Percentiles rank a stretch among this genome's conserved stretches.
Conservation (phyloP, 176 grass and related monocot genomes). For the Oryza coarctata region DNA sequence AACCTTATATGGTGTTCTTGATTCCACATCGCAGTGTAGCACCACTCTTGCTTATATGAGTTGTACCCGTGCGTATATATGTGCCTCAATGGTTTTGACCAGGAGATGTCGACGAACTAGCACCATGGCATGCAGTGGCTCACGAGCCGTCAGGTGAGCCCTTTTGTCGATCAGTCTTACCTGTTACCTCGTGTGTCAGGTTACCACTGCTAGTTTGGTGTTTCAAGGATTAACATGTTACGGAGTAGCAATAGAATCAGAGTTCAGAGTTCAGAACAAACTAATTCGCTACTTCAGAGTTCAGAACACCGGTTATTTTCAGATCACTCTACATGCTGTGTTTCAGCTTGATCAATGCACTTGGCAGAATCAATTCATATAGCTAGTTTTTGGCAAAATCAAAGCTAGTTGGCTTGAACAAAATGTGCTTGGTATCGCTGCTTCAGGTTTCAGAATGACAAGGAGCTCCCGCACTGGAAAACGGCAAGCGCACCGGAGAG, state of each 20-base stretch:
- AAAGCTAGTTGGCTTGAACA: no score
- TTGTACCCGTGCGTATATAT: constrained; percentile 5
- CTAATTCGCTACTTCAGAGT: not conserved
- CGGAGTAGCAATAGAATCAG: no score
- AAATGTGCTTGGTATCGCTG: not conserved
- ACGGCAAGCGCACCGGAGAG: constrained; percentile 27
- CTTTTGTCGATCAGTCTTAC: constrained; percentile 4
- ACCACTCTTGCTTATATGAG: constrained; percentile 54
- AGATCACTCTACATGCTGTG: no score
- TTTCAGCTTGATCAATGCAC: constrained; percentile 12
- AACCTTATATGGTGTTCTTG: constrained; percentile 6
- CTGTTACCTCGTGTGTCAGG: constrained; percentile 10
- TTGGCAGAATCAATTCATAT: not conserved
- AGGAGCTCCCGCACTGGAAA: constrained; percentile 38
- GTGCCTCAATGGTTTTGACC: constrained; percentile 4
- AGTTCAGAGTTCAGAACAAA: not conserved
- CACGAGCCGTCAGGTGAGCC: constrained; percentile 72
- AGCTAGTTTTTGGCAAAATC: no score
- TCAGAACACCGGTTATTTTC: not conserved
- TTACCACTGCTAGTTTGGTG: not conserved
- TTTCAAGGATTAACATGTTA: not conserved
- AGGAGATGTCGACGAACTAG: constrained; percentile 5
- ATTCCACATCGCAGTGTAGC: constrained; percentile 26
- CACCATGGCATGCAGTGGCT: constrained; percentile 49
- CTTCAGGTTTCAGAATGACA: constrained; percentile 74